Evolutionary conservation across 805 yeast genomes (phyloP), one percentile per base, ranked within the genome.

Genomic region (Metschnikowia baotianmanensis): DNA sequence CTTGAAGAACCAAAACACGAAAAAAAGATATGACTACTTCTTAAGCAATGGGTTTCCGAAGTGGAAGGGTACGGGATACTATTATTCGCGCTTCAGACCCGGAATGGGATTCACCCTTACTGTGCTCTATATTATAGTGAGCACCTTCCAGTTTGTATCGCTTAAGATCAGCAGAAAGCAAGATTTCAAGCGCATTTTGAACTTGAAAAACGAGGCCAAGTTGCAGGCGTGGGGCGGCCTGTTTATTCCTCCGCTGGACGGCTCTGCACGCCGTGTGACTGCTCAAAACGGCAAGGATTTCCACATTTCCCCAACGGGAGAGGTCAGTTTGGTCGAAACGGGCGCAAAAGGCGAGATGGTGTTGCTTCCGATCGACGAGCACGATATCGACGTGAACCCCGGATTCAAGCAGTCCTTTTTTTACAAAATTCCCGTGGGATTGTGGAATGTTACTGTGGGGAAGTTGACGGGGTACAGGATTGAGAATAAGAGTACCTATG

Each of bases 1-100:
- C 40, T 69, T 90, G 34, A 74, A 91, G 50, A 72, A 69, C 41
- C 58, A 55, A 17, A 64, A 76, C 18, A 76, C 78, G 40, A 71
- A 72, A 43, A 77, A 82, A 47, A 72, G 88, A 6, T 93, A 93
- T 61, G 98, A 93, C 61, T 89, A 79, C 61, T 93, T 86, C 63
- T 68, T 86, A 39, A 70, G 77, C 31, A 76, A 78, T 51, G 97
- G 98, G 6, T 91, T 93, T 64, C 98, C 99, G 6, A 71, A 74
- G 46, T 87, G 85, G 76, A 80, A 80, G 43, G 86, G 81, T 12
- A 72, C 80, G 16, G 86, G 78, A 38, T 78, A 84, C 69, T 70
- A 71, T 47, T 78, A 83, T 59, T 58, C 77, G 56, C 74, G 82
- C 61, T 88, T 72, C 72, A 76, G 83, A 55, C 96, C 89, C 17